These are phyloP conservation scores for Phytophthora pluvialis DNA, from an alignment of 352 stramenopile species.

Conservation along the genomic window DNA sequence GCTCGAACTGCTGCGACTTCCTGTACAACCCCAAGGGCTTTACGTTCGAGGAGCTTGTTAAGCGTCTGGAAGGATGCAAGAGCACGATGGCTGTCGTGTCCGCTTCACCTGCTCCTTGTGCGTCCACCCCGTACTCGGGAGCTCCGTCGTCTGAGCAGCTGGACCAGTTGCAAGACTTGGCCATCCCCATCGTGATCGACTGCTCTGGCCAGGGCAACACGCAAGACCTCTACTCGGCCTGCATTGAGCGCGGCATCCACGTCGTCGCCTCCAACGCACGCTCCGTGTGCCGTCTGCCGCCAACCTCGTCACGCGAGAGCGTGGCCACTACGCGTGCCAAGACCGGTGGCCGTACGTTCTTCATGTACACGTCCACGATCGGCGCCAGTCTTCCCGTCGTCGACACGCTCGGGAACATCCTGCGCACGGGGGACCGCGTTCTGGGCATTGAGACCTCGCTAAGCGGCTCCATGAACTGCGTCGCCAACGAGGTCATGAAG, in stretches of 20 bases:
- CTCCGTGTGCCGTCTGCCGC: slow-evolving; percentile 57
- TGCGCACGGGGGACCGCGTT: slow-evolving; percentile 75
- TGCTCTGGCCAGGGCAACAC: slow-evolving; percentile 67
- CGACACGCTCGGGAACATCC: slow-evolving; percentile 77
- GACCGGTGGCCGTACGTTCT: slow-evolving; percentile 65
- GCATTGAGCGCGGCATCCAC: slow-evolving; percentile 74
- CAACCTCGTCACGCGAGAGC: slow-evolving; percentile 64
- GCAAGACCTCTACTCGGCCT: slow-evolving; percentile 60
- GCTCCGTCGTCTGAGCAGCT: slow-evolving; percentile 58
- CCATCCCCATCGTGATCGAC: slow-evolving; percentile 75
- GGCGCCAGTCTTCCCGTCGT: slow-evolving; percentile 73
- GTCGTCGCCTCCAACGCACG: slow-evolving; percentile 75
- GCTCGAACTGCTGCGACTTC: slow-evolving; percentile 67
- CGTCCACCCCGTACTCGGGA: slow-evolving; percentile 37
- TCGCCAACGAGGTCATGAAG: slow-evolving; percentile 80
- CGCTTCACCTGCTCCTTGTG: slow-evolving; percentile 10
- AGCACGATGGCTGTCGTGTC: slow-evolving; percentile 39
- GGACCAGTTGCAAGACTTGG: slow-evolving; percentile 67
- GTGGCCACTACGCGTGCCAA: slow-evolving; percentile 46
- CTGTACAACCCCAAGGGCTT: slow-evolving; percentile 64
- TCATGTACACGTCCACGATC: slow-evolving; percentile 86
- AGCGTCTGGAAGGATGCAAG: slow-evolving; percentile 50
- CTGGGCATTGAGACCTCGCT: slow-evolving; percentile 61
- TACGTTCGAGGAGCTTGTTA: slow-evolving; percentile 51
- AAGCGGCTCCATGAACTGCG: slow-evolving; percentile 79